Percentiles rank a stretch among this genome's conserved stretches.
Evolutionary conservation across 78 protist genomes (phyloP).

Genomic region (Tieghemostelium lacteum): DNA sequence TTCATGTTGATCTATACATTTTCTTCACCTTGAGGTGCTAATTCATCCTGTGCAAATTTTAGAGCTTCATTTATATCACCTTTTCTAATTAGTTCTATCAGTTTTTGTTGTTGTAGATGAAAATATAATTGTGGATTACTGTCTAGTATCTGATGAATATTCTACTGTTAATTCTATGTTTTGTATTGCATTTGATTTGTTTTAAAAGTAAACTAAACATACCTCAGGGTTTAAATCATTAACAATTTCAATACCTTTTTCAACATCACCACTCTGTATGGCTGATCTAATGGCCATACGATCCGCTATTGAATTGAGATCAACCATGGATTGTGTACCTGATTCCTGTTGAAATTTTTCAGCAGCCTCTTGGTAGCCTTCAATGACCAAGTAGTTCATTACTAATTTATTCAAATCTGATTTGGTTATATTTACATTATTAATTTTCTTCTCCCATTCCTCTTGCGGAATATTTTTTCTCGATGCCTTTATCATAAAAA

Average conservation of each 20-base stretch:
- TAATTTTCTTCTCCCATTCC: conserved; percentile 59
- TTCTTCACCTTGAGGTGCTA: conserved; percentile 92
- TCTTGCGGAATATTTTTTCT: background rate
- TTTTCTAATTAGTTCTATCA: conserved; percentile 92
- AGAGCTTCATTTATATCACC: conserved; percentile 86
- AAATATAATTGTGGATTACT: conserved; percentile 87
- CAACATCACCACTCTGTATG: conserved; percentile 88
- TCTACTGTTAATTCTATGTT: no score
- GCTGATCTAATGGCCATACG: conserved; percentile 79
- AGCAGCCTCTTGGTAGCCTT: conserved; percentile 93
- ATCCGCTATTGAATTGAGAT: conserved; percentile 78
- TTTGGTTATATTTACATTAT: conserved; percentile 39
- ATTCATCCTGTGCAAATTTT: conserved; percentile 92
- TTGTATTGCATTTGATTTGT: no score
- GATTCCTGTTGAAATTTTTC: conserved; percentile 88
- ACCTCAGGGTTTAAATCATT: conserved; percentile 93
- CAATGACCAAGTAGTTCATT: conserved; percentile 93
- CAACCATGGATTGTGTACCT: conserved; percentile 79
- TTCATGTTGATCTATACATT: conserved; percentile 68
- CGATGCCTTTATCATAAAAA: no score
- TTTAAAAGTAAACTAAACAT: no score
- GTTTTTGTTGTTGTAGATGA: conserved; percentile 91
- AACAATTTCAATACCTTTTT: conserved; percentile 87
- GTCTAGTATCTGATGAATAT: conserved; percentile 80
- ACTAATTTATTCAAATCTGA: conserved; percentile 85